Evolutionary conservation across 73 alveolate species (phyloP).

Genomic region (Effrenium voratum): DNA sequence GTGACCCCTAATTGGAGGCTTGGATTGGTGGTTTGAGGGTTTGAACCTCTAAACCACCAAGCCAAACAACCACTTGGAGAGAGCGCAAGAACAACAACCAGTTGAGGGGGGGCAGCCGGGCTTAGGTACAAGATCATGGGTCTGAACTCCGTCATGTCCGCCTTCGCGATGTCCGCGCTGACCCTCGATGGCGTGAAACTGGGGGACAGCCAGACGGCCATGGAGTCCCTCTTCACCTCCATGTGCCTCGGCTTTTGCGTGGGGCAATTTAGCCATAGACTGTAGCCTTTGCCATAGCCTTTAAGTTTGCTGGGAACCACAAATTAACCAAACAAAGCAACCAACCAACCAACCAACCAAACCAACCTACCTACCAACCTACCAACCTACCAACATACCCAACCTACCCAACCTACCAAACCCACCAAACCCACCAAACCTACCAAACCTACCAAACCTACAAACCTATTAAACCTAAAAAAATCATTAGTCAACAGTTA

Average conservation of each 20-base stretch:
- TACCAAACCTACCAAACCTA: too few species aligned
- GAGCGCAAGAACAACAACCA: not conserved
- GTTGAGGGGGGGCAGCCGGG: slow-evolving; percentile 61
- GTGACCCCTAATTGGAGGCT: not conserved
- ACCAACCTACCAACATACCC: too few species aligned
- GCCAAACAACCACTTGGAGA: not conserved
- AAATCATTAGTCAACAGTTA: too few species aligned
- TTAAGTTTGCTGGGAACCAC: too few species aligned
- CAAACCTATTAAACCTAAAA: too few species aligned
- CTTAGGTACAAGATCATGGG: slow-evolving; percentile 98
- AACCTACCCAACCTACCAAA: too few species aligned
- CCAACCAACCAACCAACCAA: too few species aligned
- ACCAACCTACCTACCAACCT: too few species aligned
- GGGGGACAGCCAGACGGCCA: slow-evolving; percentile 97
- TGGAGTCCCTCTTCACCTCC: slow-evolving; percentile 96
- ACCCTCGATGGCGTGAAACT: slow-evolving; percentile 98
- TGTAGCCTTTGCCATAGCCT: slow-evolving; percentile 78
- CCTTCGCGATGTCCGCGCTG: slow-evolving; percentile 97
- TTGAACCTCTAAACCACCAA: too few species aligned
- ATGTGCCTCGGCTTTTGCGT: slow-evolving; percentile 94
- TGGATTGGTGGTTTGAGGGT: not conserved
- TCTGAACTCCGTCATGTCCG: slow-evolving; percentile 97
- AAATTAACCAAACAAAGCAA: too few species aligned
- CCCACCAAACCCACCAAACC: too few species aligned
- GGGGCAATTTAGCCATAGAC: too few species aligned